Percentiles rank a stretch among this genome's conserved stretches.
Conservation (phyloP, 805 yeast genomes). For the Grigorovia transvaalensis region DNA sequence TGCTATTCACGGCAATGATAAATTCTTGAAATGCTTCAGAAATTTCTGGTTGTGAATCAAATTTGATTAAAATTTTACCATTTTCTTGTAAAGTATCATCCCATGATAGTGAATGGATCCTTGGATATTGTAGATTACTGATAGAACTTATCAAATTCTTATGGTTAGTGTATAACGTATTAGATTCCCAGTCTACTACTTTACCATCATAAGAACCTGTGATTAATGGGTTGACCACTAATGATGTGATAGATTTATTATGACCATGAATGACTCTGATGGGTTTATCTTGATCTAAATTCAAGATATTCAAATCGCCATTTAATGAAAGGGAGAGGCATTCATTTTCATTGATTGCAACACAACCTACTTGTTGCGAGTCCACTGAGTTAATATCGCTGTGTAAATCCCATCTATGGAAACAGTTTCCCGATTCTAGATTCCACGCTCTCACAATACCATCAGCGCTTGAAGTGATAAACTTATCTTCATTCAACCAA, state of each 20-base stretch:
- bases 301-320: slow-evolving; percentile 62
- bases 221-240: slow-evolving; percentile 28
- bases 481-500: slow-evolving; percentile 46
- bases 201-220: slow-evolving; percentile 83
- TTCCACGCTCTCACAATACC: slow-evolving; percentile 59
- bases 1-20: slow-evolving; percentile 37
- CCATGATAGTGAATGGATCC: slow-evolving; percentile 66
- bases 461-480: slow-evolving; percentile 83
- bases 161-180: slow-evolving; percentile 37
- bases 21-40: slow-evolving; percentile 23
- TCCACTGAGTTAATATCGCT: slow-evolving; percentile 27
- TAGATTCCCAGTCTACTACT: slow-evolving; percentile 48
- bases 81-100: slow-evolving; percentile 58
- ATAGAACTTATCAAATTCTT: slow-evolving; percentile 55
- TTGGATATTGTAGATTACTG: slow-evolving; percentile 22
- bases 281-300: slow-evolving; percentile 28
- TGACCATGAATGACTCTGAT: slow-evolving; percentile 53
- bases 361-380: slow-evolving; percentile 72
- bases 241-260: slow-evolving; percentile 68
- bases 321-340: slow-evolving; percentile 51
- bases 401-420: slow-evolving; percentile 40
- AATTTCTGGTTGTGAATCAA: slow-evolving; percentile 42
- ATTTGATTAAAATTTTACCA: slow-evolving; percentile 16
- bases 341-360: slow-evolving; percentile 40
- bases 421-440: slow-evolving; percentile 33